Base-by-base conservation (phyloP, 2,329 filamentous ascomycete species). In the Colletotrichum siamense region DNA sequence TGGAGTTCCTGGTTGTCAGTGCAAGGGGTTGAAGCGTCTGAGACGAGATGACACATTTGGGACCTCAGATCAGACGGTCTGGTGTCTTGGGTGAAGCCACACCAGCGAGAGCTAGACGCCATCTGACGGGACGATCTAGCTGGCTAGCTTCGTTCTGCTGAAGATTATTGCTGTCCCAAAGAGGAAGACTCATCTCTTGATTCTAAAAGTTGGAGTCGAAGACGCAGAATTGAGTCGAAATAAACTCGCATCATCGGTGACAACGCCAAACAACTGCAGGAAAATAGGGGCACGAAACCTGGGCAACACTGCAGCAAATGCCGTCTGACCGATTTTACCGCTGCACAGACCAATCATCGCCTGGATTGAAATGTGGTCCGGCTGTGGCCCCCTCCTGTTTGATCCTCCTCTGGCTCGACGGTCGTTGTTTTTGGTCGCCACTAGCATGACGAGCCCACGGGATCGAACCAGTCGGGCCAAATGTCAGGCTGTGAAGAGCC, bases 21-120 rank as follows among this genome's bases (percentile, higher is more conserved):
- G 57, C 49, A 67, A 57, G 66, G 70, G 73, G 68, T 44, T 65
- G 73, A 63, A 69, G 65, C 62, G 75, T 67, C 74, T 71, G 69
- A 78, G 77, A 78, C 77, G 67, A 75, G 77, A 71, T 78, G 75
- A 78, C 74, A 78, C 77, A 78, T 77, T 71, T 63, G 65, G 69
- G 65, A 63, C 52, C 67, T 77, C 68, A 70, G 77, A 78, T 78
- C 77, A 72, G 77, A 78, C 71, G 75, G 77, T 70, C 69, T 64
- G 65, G 44, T 69, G 74, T 75, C 74, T 76, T 74, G 66, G 57
- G 69, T 73, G 55, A 73, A 68, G 70, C 63, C 69, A 63, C 34
- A 22, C 8, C 36, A 16, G 28, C n/a, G 18, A n/a, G 28, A 65
- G 30, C 16, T 7, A 16, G 49, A 52, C 34, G 61, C 72, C 52